Percentiles rank a stretch among this genome's conserved stretches.
Conservation (phyloP, 2,329 filamentous ascomycete species). For the Curvularia sp. region DNA sequence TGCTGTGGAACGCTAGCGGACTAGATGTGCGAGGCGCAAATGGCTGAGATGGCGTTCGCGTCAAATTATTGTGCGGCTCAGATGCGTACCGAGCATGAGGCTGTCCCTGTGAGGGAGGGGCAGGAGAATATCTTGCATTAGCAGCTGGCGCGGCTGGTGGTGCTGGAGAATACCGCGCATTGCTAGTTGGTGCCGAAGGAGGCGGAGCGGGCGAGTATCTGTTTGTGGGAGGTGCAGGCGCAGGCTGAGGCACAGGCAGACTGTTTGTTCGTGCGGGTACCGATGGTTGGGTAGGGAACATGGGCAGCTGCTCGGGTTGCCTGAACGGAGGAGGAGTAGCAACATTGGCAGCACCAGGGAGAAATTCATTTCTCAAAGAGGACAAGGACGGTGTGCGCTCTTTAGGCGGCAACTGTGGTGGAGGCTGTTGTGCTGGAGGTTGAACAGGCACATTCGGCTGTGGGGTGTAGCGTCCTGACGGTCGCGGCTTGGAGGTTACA, state of each 20-base stretch:
- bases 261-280: slow-evolving; percentile 43
- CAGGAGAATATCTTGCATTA: slow-evolving; percentile 53
- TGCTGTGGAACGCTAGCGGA: slow-evolving; percentile 63
- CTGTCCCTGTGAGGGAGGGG: slow-evolving; percentile 46
- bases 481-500: slow-evolving; percentile 51
- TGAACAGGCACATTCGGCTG: slow-evolving; percentile 41
- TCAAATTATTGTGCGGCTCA: slow-evolving; percentile 43
- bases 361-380: slow-evolving; percentile 46
- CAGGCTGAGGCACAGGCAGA: slow-evolving; percentile 42
- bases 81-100: slow-evolving; percentile 50
- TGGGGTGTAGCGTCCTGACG: slow-evolving; percentile 51
- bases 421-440: slow-evolving; percentile 31
- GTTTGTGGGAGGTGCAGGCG: slow-evolving; percentile 34
- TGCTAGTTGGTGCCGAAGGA: slow-evolving; percentile 39
- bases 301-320: slow-evolving; percentile 53
- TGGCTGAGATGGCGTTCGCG: slow-evolving; percentile 55
- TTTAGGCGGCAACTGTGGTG: slow-evolving; percentile 37
- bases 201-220: slow-evolving; percentile 46
- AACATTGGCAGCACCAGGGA: slow-evolving; percentile 36
- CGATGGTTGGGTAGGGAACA: slow-evolving; percentile 46
- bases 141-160: slow-evolving; percentile 43
- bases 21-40: slow-evolving; percentile 72
- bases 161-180: slow-evolving; percentile 49
- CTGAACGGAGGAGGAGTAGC: slow-evolving; percentile 42
- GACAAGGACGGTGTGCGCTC: slow-evolving; percentile 49